Base-by-base conservation (phyloP, 169 alveolate species). In the Cytauxzoon felis region DNA sequence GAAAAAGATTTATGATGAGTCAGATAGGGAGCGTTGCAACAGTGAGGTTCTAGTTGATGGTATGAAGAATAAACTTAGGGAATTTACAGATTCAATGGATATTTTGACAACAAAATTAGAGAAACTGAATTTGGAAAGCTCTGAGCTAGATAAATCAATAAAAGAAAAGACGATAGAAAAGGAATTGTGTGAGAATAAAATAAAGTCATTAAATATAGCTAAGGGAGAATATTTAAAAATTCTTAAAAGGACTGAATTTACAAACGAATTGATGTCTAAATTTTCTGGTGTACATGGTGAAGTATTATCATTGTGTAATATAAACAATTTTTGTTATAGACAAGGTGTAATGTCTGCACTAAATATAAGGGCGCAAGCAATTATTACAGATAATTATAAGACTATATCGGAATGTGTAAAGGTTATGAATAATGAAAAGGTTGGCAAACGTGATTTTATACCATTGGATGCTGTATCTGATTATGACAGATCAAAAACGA, bases 251-350 rank as follows among this genome's bases (percentile, higher is more conserved):
- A 49, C 68, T 23, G 80, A 68, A 11, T 38, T 61, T 30, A 84
- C 78, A 16, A 59, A 45, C 62, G 87, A 72, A 43, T 40, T 84
- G 48, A 60, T 53, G 38, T 63, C 47, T 23, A 38, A 50, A 0
- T 67, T 84, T 18, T 63, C 78, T 2, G 78, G 83, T 34, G 83
- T 84, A 16, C 79, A 71, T 23, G 91, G 87, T 26, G 91, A 84
- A 47, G 82, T 84, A 13, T 8, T 62, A 23, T 42, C 80, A 23
- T 62, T 84, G 24, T 84, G 62, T 32, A 82, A 84, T 36, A 61
- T 84, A 8, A 84, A 34, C 2, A 84, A 84, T 50, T 78, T 50
- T 26, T 41, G 61, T 16, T 84, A 84, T 47, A 66, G 54, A 36
- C 76, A 69, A 18, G 80, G 81, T 11, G 64, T 84, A 2, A 84